Evolutionary conservation across 345 rosid genomes (phyloP).

Genomic region (Physaria fendleri): DNA sequence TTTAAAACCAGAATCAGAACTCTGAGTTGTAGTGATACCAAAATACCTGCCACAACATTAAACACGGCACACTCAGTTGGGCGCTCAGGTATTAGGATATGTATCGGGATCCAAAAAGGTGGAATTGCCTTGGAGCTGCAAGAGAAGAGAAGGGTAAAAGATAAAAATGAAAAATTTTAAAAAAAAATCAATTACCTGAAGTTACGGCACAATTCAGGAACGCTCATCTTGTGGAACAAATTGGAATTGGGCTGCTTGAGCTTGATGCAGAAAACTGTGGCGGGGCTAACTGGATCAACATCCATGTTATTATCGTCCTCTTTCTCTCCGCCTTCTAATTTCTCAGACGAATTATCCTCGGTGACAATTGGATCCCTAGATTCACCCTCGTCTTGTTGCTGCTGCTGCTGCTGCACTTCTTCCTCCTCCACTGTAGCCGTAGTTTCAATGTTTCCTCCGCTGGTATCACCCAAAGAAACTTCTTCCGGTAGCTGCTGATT

Average conservation of each 20-base stretch:
- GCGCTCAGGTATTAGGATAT: slow-evolving; percentile 89
- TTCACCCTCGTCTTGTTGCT: slow-evolving; percentile 9
- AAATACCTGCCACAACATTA: slow-evolving; percentile 88
- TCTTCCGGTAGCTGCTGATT: slow-evolving; percentile 38
- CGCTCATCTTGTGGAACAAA: slow-evolving; percentile 82
- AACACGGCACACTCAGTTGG: slow-evolving; percentile 92
- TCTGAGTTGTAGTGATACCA: not conserved
- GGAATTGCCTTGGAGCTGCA: slow-evolving; percentile 81
- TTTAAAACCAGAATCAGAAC: slow-evolving; percentile 4
- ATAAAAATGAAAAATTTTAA: not conserved
- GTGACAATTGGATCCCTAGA: slow-evolving; percentile 14
- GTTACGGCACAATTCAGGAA: slow-evolving; percentile 84
- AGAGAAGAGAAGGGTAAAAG: not conserved
- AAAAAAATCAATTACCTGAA: slow-evolving; percentile 59
- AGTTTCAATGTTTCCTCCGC: slow-evolving; percentile 19
- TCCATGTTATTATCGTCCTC: slow-evolving; percentile 53
- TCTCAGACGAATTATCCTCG: slow-evolving; percentile 28
- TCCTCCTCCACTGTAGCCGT: not conserved
- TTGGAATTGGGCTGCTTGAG: slow-evolving; percentile 85
- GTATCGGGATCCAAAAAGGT: slow-evolving; percentile 98
- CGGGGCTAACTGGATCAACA: slow-evolving; percentile 68
- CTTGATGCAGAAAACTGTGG: slow-evolving; percentile 79
- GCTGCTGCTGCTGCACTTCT: not conserved
- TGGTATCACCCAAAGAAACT: slow-evolving; percentile 8
- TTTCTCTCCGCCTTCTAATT: slow-evolving; percentile 31